Conservation (phyloP, 2,329 filamentous ascomycete species). For the Fusarium pilosicola region DNA sequence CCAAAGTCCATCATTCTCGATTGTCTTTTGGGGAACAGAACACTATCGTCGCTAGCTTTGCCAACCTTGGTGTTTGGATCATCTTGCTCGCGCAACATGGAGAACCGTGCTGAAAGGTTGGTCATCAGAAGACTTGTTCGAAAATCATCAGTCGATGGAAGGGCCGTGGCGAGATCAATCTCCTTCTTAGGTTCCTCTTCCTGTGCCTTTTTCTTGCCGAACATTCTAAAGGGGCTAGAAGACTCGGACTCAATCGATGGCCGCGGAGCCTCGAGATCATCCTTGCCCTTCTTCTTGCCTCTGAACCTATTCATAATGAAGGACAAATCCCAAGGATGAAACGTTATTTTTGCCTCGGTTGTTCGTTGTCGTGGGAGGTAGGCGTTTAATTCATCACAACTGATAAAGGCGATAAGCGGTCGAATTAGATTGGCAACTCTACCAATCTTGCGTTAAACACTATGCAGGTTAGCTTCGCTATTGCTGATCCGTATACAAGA, state of each 20-base stretch:
- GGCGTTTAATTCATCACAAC: conserved; percentile 39
- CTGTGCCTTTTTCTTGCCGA: conserved; percentile 65
- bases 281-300: conserved; percentile 75
- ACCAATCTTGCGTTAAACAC: conserved; percentile 26
- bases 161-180: conserved; percentile 76
- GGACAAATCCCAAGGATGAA: not conserved
- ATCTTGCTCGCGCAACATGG: conserved; percentile 95
- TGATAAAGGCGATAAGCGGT: not conserved
- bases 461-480: conserved; percentile 14
- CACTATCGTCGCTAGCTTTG: conserved; percentile 95
- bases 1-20: conserved; percentile 81
- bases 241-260: conserved; percentile 66
- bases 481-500: not conserved
- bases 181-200: conserved; percentile 70
- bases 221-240: conserved; percentile 63
- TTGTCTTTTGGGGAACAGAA: conserved; percentile 82
- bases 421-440: conserved; percentile 20
- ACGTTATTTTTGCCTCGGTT: conserved; percentile 6
- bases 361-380: not conserved
- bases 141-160: conserved; percentile 90
- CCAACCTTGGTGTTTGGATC: conserved; percentile 89
- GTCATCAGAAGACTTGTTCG: conserved; percentile 96
- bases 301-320: conserved; percentile 79
- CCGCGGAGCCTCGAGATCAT: conserved; percentile 57
- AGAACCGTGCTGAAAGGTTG: conserved; percentile 92